These are phyloP conservation scores for Fusarium papillatum DNA, from an alignment of 2,329 filamentous ascomycete species.

Conservation along the genomic window DNA sequence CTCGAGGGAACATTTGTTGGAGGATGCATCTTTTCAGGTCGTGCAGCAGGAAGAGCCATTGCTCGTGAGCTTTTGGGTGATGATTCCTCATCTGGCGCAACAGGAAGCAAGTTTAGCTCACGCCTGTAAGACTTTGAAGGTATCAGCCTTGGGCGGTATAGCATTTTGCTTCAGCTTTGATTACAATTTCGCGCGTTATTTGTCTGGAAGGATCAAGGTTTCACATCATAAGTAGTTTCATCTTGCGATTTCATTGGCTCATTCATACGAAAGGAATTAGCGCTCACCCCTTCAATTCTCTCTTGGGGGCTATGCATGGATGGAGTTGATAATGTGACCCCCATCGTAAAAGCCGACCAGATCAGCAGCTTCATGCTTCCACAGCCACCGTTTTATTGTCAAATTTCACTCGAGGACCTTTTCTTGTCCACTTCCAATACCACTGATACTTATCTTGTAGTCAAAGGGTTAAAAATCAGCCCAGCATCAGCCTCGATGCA, in stretches of 20 bases:
- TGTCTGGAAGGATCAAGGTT: neutral
- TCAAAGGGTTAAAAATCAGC: neutral
- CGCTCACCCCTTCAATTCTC: neutral
- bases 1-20: slow-evolving; percentile 74
- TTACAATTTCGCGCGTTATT: neutral
- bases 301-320: neutral
- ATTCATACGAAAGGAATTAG: neutral
- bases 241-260: neutral
- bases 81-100: neutral
- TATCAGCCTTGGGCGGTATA: neutral
- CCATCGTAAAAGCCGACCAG: neutral
- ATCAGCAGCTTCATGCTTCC: neutral
- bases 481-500: neutral
- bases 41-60: slow-evolving; percentile 68
- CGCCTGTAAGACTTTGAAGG: slow-evolving; percentile 1
- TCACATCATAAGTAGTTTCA: neutral
- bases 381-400: neutral
- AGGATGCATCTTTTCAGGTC: slow-evolving; percentile 73
- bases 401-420: neutral
- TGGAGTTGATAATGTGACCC: neutral
- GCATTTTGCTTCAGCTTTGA: neutral
- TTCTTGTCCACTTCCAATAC: neutral
- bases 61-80: slow-evolving; percentile 57
- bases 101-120: slow-evolving; percentile 5
- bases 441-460: neutral